Evolutionary conservation across 1,139 yeast genomes (phyloP), one percentile per base, ranked within the genome.

Genomic region (Eremothecium gossypii): DNA sequence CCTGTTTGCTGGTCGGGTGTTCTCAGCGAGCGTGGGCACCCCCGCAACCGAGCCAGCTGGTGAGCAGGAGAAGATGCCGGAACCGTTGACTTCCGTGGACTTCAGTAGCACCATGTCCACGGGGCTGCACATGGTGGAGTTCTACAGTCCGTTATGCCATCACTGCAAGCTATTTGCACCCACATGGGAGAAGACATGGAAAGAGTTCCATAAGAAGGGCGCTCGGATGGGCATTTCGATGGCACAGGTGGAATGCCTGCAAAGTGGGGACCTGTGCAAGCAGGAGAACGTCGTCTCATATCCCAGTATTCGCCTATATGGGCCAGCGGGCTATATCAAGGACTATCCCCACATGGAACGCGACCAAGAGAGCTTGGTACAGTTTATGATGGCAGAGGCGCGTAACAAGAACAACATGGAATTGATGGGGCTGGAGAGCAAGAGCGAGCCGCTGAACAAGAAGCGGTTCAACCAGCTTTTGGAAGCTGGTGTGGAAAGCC

Each of bases 231-330:
- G 71, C 4, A 69, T 80, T 27, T 67, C 67, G 10, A 75, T 82
- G 73, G 67, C 72, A 44, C 91, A 82, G 55, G 89, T 83, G 17
- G 74, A 83, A 56, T 83, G 93, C 65, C 69, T 79, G 14, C 79
- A 72, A 39, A 74, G 76, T 57, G 89, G 87, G 8, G 91, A 83
- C 58, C 65, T 83, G 41, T 83, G 93, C 61, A 70, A 66, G 11
- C 64, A 77, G 23, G 86, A 83, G 60, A 68, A 69, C 8, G 71
- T 83, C 35, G 57, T 48, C 13, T 68, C 66, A 28, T 83, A 71
- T 52, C 94, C 94, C 8, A 65, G 67, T 36, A 62, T 83, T 31
- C 65, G 81, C 45, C 63, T 83, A 8, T 83, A 82, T 58, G 74
- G 77, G 1, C 82, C 86, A 0, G 64, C 65, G 13, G 66, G 68